Conservation (phyloP, 331 rosid genomes). For the Quercus lobata region DNA sequence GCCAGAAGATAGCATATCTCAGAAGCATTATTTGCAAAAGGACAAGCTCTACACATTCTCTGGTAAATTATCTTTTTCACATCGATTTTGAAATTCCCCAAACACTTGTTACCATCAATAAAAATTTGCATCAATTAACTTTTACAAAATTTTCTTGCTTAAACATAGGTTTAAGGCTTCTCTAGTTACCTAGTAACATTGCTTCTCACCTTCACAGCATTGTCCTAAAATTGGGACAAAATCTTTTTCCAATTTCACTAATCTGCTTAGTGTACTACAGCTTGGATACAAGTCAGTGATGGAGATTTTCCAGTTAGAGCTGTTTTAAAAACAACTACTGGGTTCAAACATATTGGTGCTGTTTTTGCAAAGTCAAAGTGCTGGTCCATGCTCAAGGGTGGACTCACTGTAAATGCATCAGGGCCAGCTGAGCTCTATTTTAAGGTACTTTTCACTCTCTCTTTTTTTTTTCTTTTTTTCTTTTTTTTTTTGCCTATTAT, state of each 20-base stretch:
- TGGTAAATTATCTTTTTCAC: slow-evolving; percentile 27
- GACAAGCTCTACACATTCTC: slow-evolving; percentile 53
- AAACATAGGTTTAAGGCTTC: background rate
- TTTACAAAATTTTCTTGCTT: background rate
- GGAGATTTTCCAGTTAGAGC: slow-evolving; percentile 41
- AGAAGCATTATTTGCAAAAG: slow-evolving; percentile 34
- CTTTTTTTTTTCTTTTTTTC: too few species aligned
- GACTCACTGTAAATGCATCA: slow-evolving; percentile 44
- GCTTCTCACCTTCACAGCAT: background rate
- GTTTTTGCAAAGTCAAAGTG: slow-evolving; percentile 49
- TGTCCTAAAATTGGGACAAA: background rate
- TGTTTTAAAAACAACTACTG: slow-evolving; percentile 34
- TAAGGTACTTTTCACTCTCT: slow-evolving; percentile 36
- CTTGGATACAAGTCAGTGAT: slow-evolving; percentile 56
- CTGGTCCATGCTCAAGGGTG: slow-evolving; percentile 91
- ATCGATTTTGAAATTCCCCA: background rate
- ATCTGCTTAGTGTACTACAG: slow-evolving; percentile 27
- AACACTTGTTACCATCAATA: background rate
- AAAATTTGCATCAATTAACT: background rate
- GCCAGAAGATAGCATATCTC: slow-evolving; percentile 48
- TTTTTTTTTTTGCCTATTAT: background rate
- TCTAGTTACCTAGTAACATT: background rate
- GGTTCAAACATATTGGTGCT: slow-evolving; percentile 38
- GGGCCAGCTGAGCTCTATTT: slow-evolving; percentile 53
- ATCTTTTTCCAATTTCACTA: background rate